phyloP scores from a whole-genome alignment of 106 monocot genomes.

The Chionographis japonica region DNA sequence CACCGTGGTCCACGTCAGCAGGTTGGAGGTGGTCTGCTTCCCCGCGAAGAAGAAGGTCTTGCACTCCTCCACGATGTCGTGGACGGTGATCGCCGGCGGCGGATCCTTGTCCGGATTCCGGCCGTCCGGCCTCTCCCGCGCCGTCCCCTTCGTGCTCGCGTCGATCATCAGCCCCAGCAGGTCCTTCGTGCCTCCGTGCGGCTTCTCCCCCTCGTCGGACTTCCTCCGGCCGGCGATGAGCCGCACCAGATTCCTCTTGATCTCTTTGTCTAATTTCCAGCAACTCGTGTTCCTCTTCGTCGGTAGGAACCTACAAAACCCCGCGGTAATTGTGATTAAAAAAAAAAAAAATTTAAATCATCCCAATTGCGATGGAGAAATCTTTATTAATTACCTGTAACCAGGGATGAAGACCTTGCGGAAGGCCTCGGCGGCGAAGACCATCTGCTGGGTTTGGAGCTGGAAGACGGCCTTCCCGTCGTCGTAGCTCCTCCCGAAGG shows the following conservation, averaged over 20 bases:
- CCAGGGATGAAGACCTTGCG: constrained; percentile 76
- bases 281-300: constrained; percentile 54
- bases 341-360: no score
- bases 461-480: constrained; percentile 63
- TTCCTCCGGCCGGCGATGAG: constrained; percentile 47
- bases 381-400: constrained; percentile 34
- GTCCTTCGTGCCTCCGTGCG: constrained; percentile 25
- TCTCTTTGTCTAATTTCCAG: constrained; percentile 75
- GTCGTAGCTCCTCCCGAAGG: constrained; percentile 69
- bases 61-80: constrained; percentile 85
- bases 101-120: background rate
- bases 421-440: constrained; percentile 81
- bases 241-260: constrained; percentile 32
- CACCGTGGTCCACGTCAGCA: constrained; percentile 84
- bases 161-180: constrained; percentile 65
- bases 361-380: no score
- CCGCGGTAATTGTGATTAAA: no score
- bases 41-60: constrained; percentile 98
- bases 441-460: constrained; percentile 77
- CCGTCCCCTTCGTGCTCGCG: constrained; percentile 14
- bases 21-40: constrained; percentile 80
- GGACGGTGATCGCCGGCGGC: constrained; percentile 10
- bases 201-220: background rate
- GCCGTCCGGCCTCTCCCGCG: background rate
- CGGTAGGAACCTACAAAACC: constrained; percentile 50